Evolutionary conservation across 768 basidiomycete species (phyloP).

Genomic region (Tulasnella sp.): DNA sequence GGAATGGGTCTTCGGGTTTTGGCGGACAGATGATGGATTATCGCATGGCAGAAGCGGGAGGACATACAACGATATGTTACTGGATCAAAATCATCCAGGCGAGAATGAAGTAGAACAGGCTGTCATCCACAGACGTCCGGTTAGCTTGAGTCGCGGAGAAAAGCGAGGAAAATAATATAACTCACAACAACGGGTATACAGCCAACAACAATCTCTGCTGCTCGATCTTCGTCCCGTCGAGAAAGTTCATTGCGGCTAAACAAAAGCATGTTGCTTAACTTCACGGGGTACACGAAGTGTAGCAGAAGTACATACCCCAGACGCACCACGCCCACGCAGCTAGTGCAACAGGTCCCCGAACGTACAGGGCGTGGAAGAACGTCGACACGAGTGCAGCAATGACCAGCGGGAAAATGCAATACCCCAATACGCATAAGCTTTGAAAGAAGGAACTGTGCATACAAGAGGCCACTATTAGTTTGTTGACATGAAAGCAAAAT

Average conservation of each 20-base stretch:
- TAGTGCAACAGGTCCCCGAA: conserved; percentile 77
- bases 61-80: background rate
- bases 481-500: conserved; percentile 3
- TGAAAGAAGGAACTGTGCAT: conserved; percentile 83
- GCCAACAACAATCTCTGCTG: conserved; percentile 83
- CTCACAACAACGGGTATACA: conserved; percentile 90
- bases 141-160: conserved; percentile 12
- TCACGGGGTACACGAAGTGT: background rate
- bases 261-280: background rate
- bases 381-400: conserved; percentile 81
- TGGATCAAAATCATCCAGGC: conserved; percentile 98
- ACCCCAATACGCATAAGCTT: conserved; percentile 86
- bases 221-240: conserved; percentile 90
- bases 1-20: too few species aligned
- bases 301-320: conserved; percentile 60
- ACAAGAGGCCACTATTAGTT: background rate
- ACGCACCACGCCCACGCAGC: conserved; percentile 92
- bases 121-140: conserved; percentile 25
- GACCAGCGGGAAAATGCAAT: conserved; percentile 88
- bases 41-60: too few species aligned
- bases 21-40: too few species aligned
- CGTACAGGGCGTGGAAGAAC: conserved; percentile 75
- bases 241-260: conserved; percentile 84
- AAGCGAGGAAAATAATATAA: conserved; percentile 23
- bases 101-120: conserved; percentile 86